These are phyloP conservation scores for Psidium guajava DNA, from an alignment of 345 rosid genomes.

Conservation along the genomic window DNA sequence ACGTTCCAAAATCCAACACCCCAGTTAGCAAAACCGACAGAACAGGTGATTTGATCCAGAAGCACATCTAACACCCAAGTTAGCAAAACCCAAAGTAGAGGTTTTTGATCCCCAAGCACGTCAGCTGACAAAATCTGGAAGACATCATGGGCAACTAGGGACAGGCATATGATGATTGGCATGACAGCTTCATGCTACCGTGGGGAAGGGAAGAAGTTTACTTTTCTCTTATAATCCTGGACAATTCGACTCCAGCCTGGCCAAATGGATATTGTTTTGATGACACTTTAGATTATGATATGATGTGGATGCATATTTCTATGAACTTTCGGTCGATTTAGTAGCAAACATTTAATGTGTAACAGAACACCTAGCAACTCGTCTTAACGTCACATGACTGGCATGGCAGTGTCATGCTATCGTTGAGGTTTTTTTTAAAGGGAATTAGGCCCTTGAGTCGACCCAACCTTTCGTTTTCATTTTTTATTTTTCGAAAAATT, in stretches of 20 bases:
- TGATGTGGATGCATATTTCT: background rate
- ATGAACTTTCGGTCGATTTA: rapidly evolving
- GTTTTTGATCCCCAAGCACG: background rate
- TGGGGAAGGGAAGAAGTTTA: too few species aligned
- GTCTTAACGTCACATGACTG: background rate
- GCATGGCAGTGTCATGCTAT: background rate
- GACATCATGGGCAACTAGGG: background rate
- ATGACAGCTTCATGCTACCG: too few species aligned
- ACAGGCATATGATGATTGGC: background rate
- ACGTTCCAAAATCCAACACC: background rate
- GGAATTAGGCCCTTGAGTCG: background rate
- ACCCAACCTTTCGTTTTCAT: background rate
- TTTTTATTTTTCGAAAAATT: background rate
- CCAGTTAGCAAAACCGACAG: background rate
- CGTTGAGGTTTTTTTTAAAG: rapidly evolving
- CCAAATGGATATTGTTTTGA: too few species aligned
- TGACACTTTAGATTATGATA: background rate
- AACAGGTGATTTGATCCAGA: background rate
- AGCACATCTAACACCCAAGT: background rate
- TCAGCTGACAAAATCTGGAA: background rate
- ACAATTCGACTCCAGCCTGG: too few species aligned
- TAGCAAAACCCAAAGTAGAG: background rate
- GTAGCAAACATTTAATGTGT: background rate
- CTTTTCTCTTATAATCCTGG: too few species aligned
- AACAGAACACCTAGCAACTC: rapidly evolving